Base-by-base conservation (phyloP, 192 early-diverging fungal genomes). In the Podila epigama region DNA sequence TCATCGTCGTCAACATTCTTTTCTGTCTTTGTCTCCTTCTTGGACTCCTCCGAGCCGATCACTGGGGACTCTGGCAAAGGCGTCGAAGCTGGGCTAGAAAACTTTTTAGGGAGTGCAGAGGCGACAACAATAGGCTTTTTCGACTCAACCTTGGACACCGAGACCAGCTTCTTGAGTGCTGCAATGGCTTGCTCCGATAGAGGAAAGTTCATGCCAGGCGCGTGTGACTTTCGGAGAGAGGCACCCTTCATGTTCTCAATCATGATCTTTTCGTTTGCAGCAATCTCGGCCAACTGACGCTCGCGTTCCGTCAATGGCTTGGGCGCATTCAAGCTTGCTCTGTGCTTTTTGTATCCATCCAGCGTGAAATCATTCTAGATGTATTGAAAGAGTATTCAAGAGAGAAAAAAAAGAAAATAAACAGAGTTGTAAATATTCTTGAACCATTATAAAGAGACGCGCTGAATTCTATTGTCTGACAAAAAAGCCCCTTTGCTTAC, bases 261-360 rank as follows among this genome's bases (percentile, higher is more conserved):
- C 58, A 66, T 59, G 0, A 37, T 57, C 35, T 68, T 68, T 64
- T 88, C 86, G 77, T 91, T 90, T 7, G 85, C 88, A 32, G 60
- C 56, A 28, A 93, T 80, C 51, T 88, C 86, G 61, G 86, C 85
- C 61, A 91, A 64, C 75, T 96, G 95, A 55, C 81, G 70, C 80
- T 98, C 97, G 60, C 92, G 91, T 75, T 93, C 89, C 12, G 95
- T 94, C 75, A 96, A 65, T 7, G 97, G 97, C 13, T 91, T 92
- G 0, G 82, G 88, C 1, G 94, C 90, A 25, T 65, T 40, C 63
- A 90, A 83, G 62, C 91, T 90, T 22, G 55, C 60, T 6, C 85
- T 50, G 66, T 93, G 89, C 52, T 79, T 85, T 50, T 82, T 71
- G 67, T 91, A 93, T 1, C 90, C 89, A 11, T 91, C 87, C 25